Evolutionary conservation across 768 basidiomycete species (phyloP), one percentile per base, ranked within the genome.

Genomic region (Boletus insuetus): DNA sequence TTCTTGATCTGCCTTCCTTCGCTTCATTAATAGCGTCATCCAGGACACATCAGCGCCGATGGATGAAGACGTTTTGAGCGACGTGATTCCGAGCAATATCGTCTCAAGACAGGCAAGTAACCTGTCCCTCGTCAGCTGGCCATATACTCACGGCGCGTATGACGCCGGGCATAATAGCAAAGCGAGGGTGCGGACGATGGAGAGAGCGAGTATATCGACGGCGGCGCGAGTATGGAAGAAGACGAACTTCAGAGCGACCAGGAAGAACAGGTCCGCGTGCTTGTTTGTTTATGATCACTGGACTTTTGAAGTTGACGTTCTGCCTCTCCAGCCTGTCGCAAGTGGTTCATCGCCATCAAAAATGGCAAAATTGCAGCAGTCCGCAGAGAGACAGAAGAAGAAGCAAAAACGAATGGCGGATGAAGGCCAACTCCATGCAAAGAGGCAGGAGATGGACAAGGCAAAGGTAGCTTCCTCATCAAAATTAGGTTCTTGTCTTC

Each of bases 61-160:
- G 64, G 83, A 84, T 13, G 93, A 94, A 50, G 94, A 95, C 70
- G 86, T 92, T 47, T 79, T 97, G 57, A 91, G 89, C 64, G 94
- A 96, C 69, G 83, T 95, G 54, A 86, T 96, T 9, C 94, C 94
- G 3, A 89, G 87, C 69, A 91, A 93, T 68, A 92, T 95, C 59
- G 86, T 94, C 44, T 94, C 92, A 52, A 83, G 94, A 65, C 89
- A 91, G 77, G 92, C 88, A 64, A 54, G 78, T 69, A 38, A 26
- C 13, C 11, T 44, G 14, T 22, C 35, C 45, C 50, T 53, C 40
- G 32, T 26, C 16, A 17, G 19, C 24, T 14, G 11, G 60, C 49
- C 52, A 50, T n/a, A 51, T 41, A 53, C 55, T 53, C 24, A 61
- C 35, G 51, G 16, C 45, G 37, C 39, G 37, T 41, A 44, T 58